phyloP scores from a whole-genome alignment of 1,284 basidiomycete species.

The Ustilago cynodontis region DNA sequence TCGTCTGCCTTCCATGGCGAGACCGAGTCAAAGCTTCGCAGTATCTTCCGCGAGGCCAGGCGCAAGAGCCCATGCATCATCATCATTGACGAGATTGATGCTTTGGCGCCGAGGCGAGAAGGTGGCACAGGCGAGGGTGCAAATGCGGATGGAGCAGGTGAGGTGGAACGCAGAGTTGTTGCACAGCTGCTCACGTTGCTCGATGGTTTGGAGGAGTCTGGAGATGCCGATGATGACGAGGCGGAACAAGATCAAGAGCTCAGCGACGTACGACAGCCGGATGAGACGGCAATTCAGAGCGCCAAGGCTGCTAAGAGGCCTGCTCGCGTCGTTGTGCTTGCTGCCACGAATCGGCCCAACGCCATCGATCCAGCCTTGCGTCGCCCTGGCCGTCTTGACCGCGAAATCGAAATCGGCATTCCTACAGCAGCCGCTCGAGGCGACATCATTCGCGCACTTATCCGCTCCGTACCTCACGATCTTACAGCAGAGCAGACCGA shows the following conservation, averaged over 20 bases:
- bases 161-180: constrained; percentile 95
- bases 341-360: constrained; percentile 96
- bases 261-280: constrained; percentile 54
- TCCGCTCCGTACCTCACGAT: constrained; percentile 82
- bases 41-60: constrained; percentile 87
- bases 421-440: constrained; percentile 86
- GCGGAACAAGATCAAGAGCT: constrained; percentile 55
- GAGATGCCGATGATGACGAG: constrained; percentile 51
- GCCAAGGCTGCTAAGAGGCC: constrained; percentile 5
- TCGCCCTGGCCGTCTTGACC: constrained; percentile 92
- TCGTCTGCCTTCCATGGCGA: constrained; percentile 96
- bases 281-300: neutral
- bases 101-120: constrained; percentile 88
- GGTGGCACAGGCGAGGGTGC: constrained; percentile 84
- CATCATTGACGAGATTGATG: constrained; percentile 96
- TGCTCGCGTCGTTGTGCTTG: constrained; percentile 89
- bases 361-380: constrained; percentile 95
- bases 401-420: constrained; percentile 96
- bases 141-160: constrained; percentile 71
- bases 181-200: constrained; percentile 94
- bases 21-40: constrained; percentile 89
- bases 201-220: constrained; percentile 80
- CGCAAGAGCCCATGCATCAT: constrained; percentile 84
- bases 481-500: constrained; percentile 77
- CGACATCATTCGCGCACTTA: constrained; percentile 85